phyloP scores from a whole-genome alignment of 1,284 basidiomycete species.

The Retiboletus flavoniger region DNA sequence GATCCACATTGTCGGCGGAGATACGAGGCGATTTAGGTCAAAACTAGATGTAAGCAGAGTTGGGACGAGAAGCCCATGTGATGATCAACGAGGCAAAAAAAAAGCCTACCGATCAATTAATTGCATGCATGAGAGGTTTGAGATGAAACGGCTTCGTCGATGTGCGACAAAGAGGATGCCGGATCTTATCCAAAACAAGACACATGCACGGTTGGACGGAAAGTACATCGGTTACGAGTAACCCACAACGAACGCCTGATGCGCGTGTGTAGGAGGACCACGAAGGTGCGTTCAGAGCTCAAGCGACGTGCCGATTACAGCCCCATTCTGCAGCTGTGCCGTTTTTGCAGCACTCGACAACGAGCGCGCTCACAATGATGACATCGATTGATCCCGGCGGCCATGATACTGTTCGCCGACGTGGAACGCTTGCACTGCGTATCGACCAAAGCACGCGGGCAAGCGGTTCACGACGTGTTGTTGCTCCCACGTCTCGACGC shows the following conservation, averaged over 20 bases:
- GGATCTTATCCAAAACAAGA: conserved; percentile 1
- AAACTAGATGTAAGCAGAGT: background rate
- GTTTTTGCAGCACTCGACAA: background rate
- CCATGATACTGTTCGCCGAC: conserved; percentile 3
- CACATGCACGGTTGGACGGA: background rate
- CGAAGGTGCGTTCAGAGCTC: background rate
- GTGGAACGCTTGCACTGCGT: background rate
- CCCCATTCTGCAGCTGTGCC: background rate
- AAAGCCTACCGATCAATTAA: conserved; percentile 6
- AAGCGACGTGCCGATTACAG: conserved; percentile 1
- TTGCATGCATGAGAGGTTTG: background rate
- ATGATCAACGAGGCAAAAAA: conserved; percentile 4
- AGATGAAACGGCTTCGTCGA: background rate
- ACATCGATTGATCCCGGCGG: background rate
- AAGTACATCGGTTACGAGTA: background rate
- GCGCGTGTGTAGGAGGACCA: background rate
- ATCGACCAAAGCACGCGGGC: background rate
- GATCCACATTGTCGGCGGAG: conserved; percentile 23
- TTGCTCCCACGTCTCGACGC: conserved; percentile 2
- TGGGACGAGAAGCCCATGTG: background rate
- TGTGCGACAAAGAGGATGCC: background rate
- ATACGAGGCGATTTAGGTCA: conserved; percentile 14
- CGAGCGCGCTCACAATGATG: background rate
- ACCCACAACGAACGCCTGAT: background rate
- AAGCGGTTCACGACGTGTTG: background rate